Conservation (phyloP, 1,284 basidiomycete genomes). For the Naganishia sp. region DNA sequence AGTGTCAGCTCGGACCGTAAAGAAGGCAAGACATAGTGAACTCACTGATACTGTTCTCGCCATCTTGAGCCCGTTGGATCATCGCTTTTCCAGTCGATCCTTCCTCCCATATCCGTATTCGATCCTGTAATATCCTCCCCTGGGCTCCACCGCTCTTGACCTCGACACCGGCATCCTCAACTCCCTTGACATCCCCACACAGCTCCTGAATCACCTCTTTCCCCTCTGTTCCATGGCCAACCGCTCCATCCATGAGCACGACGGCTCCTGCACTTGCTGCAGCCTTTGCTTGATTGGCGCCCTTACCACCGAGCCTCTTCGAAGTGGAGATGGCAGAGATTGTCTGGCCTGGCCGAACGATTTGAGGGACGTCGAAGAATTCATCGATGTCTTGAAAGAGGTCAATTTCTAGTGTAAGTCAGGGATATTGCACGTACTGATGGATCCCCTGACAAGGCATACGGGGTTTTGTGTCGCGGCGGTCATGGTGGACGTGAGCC, state of each 20-base stretch:
- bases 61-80: constrained; percentile 55
- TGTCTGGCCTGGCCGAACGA: constrained; percentile 57
- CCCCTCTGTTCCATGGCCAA: constrained; percentile 53
- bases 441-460: constrained; percentile 51
- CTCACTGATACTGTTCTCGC: constrained; percentile 57
- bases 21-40: neutral
- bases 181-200: constrained; percentile 29
- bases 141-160: constrained; percentile 40
- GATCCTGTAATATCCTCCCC: constrained; percentile 40
- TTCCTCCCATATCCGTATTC: constrained; percentile 21
- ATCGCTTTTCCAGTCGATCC: constrained; percentile 55
- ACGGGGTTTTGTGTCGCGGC: neutral
- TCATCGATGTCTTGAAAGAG: constrained; percentile 49
- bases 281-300: constrained; percentile 57
- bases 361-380: constrained; percentile 55
- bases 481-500: neutral
- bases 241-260: constrained; percentile 51
- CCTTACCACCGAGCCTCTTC: constrained; percentile 56
- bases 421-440: constrained; percentile 44
- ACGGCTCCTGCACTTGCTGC: constrained; percentile 51
- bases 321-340: constrained; percentile 53
- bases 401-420: too few species aligned
- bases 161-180: constrained; percentile 46
- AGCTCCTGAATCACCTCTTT: constrained; percentile 40
- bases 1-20: neutral